Evolutionary conservation across 2,329 filamentous ascomycete genomes (phyloP).

Genomic region (Ascocoryne sarcoides): DNA sequence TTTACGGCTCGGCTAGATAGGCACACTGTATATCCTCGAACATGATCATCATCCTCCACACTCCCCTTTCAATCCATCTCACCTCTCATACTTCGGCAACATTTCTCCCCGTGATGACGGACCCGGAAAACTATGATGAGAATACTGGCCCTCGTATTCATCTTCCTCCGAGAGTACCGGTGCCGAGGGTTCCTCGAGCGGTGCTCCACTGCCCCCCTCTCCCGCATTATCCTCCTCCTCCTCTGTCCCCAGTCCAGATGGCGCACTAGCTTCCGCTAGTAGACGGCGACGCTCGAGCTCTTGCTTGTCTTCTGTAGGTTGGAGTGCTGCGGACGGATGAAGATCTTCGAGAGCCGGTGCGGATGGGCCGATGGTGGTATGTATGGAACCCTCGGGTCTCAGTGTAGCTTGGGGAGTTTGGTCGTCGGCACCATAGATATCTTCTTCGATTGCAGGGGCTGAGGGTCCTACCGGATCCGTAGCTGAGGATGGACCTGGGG

Average conservation of each 20-base stretch:
- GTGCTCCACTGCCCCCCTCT: conserved; percentile 20
- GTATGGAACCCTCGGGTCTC: background rate
- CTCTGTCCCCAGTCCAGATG: conserved; percentile 36
- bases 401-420: conserved; percentile 23
- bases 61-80: conserved; percentile 9
- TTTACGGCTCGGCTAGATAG: too few relatives aligned
- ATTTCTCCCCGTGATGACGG: conserved; percentile 14
- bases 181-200: conserved; percentile 40
- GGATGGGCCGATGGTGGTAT: conserved; percentile 9
- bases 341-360: conserved; percentile 20
- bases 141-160: conserved; percentile 32
- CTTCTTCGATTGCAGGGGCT: conserved; percentile 35
- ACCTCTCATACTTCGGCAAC: conserved; percentile 27
- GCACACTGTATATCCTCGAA: too few relatives aligned
- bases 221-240: conserved; percentile 35
- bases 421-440: conserved; percentile 42
- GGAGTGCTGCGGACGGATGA: conserved; percentile 11
- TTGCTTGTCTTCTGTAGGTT: conserved; percentile 56
- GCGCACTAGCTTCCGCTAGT: conserved; percentile 43
- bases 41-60: too few relatives aligned
- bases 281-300: conserved; percentile 53
- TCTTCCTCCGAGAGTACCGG: conserved; percentile 49
- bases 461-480: conserved; percentile 35
- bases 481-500: conserved; percentile 35
- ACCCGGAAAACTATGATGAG: conserved; percentile 10